phyloP scores from a whole-genome alignment of 805 yeast species.

The Kockiozyma suomiensis region DNA sequence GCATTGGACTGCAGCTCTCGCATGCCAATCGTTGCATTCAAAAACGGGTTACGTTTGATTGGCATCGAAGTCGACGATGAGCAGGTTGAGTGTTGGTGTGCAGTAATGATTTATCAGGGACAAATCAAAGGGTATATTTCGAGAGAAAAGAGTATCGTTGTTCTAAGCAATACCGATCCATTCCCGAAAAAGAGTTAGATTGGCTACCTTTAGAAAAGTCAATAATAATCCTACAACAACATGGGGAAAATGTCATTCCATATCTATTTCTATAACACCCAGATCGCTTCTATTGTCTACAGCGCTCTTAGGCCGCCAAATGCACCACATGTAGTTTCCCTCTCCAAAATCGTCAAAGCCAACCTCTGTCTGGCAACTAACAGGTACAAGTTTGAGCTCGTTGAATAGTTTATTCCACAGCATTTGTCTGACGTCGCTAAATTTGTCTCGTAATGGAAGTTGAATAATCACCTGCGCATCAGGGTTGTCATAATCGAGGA shows the following conservation, averaged over 20 bases:
- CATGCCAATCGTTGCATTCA: conserved; percentile 47
- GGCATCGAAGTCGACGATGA: conserved; percentile 44
- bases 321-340: conserved; percentile 50
- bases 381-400: conserved; percentile 38
- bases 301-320: conserved; percentile 34
- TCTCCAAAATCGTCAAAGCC: conserved; percentile 89
- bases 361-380: conserved; percentile 50
- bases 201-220: neutral
- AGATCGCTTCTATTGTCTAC: neutral
- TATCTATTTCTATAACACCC: conserved; percentile 5
- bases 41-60: conserved; percentile 47
- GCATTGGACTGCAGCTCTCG: conserved; percentile 40
- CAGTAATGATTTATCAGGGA: conserved; percentile 63
- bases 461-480: conserved; percentile 63
- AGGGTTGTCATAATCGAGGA: conserved; percentile 43
- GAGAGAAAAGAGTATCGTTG: conserved; percentile 71
- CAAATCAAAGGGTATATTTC: conserved; percentile 79
- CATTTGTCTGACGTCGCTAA: conserved; percentile 61
- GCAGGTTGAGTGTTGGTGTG: conserved; percentile 68
- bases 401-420: conserved; percentile 55
- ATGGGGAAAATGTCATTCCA: neutral
- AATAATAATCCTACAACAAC: neutral
- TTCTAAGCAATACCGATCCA: conserved; percentile 71
- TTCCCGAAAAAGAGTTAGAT: conserved; percentile 52
- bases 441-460: conserved; percentile 71